Percentiles rank a stretch among this genome's conserved stretches.
These are phyloP conservation scores for Carex scoparia DNA, from an alignment of 176 grass and related monocot genomes.

Conservation along the genomic window DNA sequence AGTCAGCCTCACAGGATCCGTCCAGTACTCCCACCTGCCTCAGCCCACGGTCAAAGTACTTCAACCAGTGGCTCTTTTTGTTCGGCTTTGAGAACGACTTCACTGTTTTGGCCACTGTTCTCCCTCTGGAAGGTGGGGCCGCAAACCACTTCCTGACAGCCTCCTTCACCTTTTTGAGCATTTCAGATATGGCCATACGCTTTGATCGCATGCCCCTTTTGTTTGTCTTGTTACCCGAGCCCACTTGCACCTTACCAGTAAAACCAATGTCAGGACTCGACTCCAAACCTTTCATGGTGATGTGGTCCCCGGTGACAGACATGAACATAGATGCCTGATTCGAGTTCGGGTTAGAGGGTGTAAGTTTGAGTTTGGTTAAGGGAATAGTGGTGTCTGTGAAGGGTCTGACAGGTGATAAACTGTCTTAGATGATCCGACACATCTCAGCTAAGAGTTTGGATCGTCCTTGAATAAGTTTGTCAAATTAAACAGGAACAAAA, in stretches of 20 bases:
- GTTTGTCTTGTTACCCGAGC: neutral
- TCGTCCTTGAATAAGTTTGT: conserved; percentile 16
- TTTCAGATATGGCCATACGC: too few species aligned
- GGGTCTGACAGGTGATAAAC: conserved; percentile 36
- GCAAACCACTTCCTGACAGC: too few species aligned
- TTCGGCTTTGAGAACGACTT: conserved; percentile 17
- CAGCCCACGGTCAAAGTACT: conserved; percentile 24
- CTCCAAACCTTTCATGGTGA: too few species aligned
- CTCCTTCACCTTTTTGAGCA: too few species aligned
- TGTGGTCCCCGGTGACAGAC: too few species aligned
- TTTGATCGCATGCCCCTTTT: too few species aligned
- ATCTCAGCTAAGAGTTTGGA: too few species aligned
- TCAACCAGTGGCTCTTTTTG: conserved; percentile 33
- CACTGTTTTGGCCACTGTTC: neutral
- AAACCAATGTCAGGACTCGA: neutral
- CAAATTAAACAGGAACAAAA: too few species aligned
- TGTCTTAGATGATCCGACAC: too few species aligned
- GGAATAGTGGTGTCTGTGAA: conserved; percentile 34
- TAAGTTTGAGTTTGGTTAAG: conserved; percentile 24
- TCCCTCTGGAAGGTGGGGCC: too few species aligned
- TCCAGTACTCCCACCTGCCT: conserved; percentile 35
- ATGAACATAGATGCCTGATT: too few species aligned
- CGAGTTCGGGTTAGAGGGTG: conserved; percentile 22
- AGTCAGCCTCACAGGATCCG: conserved; percentile 27
- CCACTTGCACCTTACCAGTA: conserved; percentile 12